phyloP scores from a whole-genome alignment of 352 stramenopile species.

The Nothophytophthora sp. region DNA sequence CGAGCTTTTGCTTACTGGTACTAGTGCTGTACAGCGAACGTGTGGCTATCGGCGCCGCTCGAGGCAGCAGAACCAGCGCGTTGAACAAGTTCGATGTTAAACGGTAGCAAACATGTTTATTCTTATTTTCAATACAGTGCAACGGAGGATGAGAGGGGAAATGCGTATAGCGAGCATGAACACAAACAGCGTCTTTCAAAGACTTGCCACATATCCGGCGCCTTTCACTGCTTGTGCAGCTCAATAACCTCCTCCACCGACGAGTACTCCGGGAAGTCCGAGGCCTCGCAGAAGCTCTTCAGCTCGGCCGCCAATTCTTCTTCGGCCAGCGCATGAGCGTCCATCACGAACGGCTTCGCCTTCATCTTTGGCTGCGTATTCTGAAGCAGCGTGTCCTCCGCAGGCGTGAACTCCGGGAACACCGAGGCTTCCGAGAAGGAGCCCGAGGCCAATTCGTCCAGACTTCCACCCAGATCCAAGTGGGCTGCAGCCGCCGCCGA shows the following conservation, averaged over 20 bases:
- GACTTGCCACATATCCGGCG: too few species aligned
- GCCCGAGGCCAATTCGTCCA: constrained; percentile 51
- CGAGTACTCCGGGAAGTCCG: constrained; percentile 68
- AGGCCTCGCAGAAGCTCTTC: constrained; percentile 53
- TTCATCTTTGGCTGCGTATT: constrained; percentile 28
- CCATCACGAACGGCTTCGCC: constrained; percentile 5
- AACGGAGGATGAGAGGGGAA: too few species aligned
- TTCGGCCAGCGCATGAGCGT: constrained; percentile 32
- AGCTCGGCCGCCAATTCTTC: constrained; percentile 36
- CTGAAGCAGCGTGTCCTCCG: constrained; percentile 52
- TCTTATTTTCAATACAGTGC: too few species aligned
- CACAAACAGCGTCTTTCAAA: too few species aligned
- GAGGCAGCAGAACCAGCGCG: too few species aligned
- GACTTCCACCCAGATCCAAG: constrained; percentile 32
- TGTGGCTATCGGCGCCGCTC: too few species aligned
- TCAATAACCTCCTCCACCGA: constrained; percentile 59
- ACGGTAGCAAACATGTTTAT: too few species aligned
- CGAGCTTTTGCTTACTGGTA: too few species aligned
- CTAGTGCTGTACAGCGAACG: too few species aligned
- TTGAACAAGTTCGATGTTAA: too few species aligned
- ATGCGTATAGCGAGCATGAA: too few species aligned
- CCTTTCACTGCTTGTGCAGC: constrained; percentile 24
- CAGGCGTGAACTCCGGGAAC: constrained; percentile 64
- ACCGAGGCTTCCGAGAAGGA: constrained; percentile 66
- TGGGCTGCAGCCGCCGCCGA: constrained; percentile 22